Evolutionary conservation across 2,329 filamentous ascomycete genomes (phyloP).

Genomic region (Sordariomycetes sp.): DNA sequence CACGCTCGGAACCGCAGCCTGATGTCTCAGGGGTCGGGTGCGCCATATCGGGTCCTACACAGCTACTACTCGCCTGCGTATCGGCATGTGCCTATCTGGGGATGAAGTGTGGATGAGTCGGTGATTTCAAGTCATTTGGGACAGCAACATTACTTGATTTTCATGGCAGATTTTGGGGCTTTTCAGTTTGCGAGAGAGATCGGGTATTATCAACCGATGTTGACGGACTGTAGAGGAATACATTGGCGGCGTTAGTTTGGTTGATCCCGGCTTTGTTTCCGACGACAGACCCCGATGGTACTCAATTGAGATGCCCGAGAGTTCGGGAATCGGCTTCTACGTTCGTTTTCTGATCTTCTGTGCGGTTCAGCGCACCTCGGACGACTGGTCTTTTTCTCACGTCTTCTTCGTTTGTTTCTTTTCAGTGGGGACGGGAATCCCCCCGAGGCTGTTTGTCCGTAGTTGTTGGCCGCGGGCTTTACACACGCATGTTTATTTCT

Average conservation of each 20-base stretch:
- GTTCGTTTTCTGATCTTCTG: background rate
- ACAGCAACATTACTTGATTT: background rate
- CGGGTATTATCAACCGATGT: background rate
- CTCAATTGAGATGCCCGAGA: background rate
- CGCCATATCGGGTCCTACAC: constrained; percentile 38
- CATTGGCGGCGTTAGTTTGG: background rate
- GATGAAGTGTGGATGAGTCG: constrained; percentile 15
- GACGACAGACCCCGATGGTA: background rate
- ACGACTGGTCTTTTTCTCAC: background rate
- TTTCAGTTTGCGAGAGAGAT: background rate
- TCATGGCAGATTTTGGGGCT: background rate
- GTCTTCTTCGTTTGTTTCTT: background rate
- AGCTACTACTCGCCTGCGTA: constrained; percentile 48
- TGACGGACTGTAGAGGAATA: background rate
- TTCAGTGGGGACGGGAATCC: background rate
- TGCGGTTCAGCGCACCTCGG: background rate
- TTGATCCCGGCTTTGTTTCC: background rate
- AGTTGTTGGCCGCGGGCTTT: background rate
- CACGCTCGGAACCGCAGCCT: constrained; percentile 24
- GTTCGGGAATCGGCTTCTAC: background rate
- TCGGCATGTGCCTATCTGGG: constrained; percentile 39
- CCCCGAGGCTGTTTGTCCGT: background rate
- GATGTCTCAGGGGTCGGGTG: constrained; percentile 13
- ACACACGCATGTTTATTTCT: background rate
- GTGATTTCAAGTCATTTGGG: background rate